phyloP scores from a whole-genome alignment of 108 stramenopile species.

The Pseudonitzschia delicatissima region DNA sequence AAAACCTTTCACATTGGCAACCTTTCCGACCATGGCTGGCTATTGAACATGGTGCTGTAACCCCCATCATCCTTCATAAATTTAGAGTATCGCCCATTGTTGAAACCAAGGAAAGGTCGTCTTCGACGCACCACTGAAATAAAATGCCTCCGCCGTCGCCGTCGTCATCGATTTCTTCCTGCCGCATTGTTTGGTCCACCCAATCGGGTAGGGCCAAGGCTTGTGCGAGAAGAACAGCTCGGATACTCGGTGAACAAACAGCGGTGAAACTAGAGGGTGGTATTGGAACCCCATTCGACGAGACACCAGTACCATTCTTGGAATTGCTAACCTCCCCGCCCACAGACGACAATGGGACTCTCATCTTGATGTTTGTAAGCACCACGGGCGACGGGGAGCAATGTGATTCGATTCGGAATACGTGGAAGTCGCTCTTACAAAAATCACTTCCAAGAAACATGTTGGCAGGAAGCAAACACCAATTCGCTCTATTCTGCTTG shows the following conservation, averaged over 20 bases:
- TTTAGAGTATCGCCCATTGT: too few species aligned
- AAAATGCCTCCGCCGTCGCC: conserved; percentile 7
- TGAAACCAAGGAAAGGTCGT: too few species aligned
- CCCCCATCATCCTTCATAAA: too few species aligned
- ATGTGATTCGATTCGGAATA: conserved; percentile 60
- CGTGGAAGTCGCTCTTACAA: conserved; percentile 63
- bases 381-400: conserved; percentile 88
- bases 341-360: neutral
- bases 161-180: conserved; percentile 18
- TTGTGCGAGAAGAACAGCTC: conserved; percentile 72
- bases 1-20: too few species aligned
- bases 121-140: too few species aligned
- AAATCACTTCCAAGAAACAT: conserved; percentile 48
- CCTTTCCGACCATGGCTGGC: too few species aligned
- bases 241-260: conserved; percentile 45
- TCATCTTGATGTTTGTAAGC: conserved; percentile 68
- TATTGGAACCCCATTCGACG: conserved; percentile 60
- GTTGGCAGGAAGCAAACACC: conserved; percentile 23
- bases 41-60: too few species aligned
- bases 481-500: conserved; percentile 73
- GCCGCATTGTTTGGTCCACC: conserved; percentile 70
- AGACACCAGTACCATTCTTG: conserved; percentile 29
- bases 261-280: conserved; percentile 24
- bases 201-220: conserved; percentile 82
- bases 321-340: conserved; percentile 17